phyloP scores from a whole-genome alignment of 169 alveolate species.

The Perkinsus olseni region DNA sequence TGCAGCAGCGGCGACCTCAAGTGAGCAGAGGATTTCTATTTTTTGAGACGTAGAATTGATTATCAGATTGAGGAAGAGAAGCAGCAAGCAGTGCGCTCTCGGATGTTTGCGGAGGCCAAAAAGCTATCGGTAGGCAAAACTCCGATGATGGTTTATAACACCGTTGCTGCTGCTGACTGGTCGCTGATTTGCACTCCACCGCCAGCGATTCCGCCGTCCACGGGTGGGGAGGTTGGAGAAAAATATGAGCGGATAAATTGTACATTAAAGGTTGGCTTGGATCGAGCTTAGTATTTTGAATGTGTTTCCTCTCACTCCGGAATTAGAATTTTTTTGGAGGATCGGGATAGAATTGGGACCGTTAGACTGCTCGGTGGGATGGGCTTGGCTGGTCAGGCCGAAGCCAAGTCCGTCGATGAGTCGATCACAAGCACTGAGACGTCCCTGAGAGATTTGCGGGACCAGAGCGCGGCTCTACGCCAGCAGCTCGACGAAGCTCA shows the following conservation, averaged over 20 bases:
- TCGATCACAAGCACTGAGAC: neutral
- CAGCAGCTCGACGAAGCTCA: neutral
- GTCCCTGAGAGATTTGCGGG: neutral
- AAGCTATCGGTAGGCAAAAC: neutral
- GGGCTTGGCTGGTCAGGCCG: neutral
- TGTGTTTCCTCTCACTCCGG: no score
- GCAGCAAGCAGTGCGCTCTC: neutral
- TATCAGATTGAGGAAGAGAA: neutral
- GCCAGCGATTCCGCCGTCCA: neutral
- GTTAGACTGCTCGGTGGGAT: no score
- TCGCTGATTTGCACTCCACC: neutral
- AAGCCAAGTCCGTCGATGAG: neutral
- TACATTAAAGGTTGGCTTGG: no score
- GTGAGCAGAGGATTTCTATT: neutral
- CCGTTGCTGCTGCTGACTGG: neutral
- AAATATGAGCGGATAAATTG: no score
- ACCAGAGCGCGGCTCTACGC: neutral
- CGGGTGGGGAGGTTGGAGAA: no score
- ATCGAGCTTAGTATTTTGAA: no score
- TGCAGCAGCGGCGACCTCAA: neutral
- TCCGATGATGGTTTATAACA: no score
- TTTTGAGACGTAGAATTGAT: neutral
- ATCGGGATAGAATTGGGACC: no score
- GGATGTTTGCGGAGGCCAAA: neutral
- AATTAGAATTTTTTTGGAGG: no score